Base-by-base conservation (phyloP, 805 yeast species). In the Suhomyces sp. region DNA sequence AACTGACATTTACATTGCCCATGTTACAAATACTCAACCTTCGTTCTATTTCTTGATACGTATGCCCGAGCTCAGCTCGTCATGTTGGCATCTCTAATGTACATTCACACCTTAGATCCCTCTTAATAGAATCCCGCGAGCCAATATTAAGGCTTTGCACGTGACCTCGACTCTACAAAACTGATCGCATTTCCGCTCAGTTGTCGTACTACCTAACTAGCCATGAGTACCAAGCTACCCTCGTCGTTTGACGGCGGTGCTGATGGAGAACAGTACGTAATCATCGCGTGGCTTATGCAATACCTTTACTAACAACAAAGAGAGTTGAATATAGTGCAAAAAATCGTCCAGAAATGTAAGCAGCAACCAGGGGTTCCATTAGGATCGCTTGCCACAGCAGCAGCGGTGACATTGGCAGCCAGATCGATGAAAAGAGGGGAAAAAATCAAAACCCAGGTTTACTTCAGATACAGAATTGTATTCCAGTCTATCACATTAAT, bases 321-420 rank as follows among this genome's bases (percentile, higher is more conserved):
- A 48, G 77, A 68, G 53, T 64, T 66, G 63, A 65, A 67, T 48
- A 77, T 85, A 52, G 58, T 84, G 44, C 83, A 85, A 47, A 84
- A 81, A 62, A 76, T 87, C 60, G 63, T 77, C 25, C 77, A 69
- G 64, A 82, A 87, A 59, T 83, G 88, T 54, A 87, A 85, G 63
- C 87, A 90, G 67, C 96, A 92, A 64, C 97, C 97, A 1, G 71
- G 88, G 9, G 97, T 92, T 1, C 97, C 97, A 1, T 51, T 90
- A 5, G 97, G 97, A 1, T 77, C 88, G 13, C 63, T 87, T 3
- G 82, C 86, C 45, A 92, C 97, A 2, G 80, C 87, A 7, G 88
- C 85, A 3, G 97, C 97, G 0, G 89, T 92, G 29, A 71, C 80
- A 0, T 72, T 91, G 57, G 96, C 97, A 2, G 91, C 90, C 3